Evolutionary conservation across 345 rosid species (phyloP), one percentile per base, ranked within the genome.

Genomic region (Hibiscus mutabilis): DNA sequence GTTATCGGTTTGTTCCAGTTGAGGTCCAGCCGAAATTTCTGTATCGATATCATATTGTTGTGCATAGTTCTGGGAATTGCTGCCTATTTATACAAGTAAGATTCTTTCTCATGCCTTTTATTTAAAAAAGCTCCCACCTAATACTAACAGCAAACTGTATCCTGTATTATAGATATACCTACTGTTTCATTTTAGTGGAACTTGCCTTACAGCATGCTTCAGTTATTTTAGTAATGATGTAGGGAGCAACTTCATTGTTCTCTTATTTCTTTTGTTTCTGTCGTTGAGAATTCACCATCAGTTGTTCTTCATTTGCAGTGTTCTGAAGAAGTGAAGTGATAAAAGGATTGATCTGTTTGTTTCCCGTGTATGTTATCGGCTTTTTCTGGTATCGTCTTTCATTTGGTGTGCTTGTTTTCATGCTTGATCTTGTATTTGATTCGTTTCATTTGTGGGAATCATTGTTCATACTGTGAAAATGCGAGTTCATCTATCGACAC

Each of bases 41-140:
- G 99, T 76, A 86, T 96, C 31, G 99, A 96, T 81, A 92, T 96
- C 72, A 73, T 96, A 71, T 78, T 96, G 75, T 47, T 92, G 88
- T 87, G 92, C 76, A 84, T 96, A 77, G 86, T 96, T 70, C 85
- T 96, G 65, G 98, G 99, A 35, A 90, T 92, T n/a, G 98, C 99
- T 68, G 98, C 99, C 76, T 96, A 96, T 76, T 77, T 96, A 55
- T 96, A 96, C 98, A 96, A 96, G 99, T 92, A 86, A 89, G 96
- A 46, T 78, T 73, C 63, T 73, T 31, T 75, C 65, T 47, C 64
- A 66, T 52, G 58, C 58, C 24, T 67, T 65, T 7, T 16, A 19
- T 19, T 10, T 22, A 22, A 24, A 16, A 66, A 47, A 66, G 56
- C 56, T 24, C 25, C 35, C 56, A 2, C 46, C 37, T 46, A 46